Evolutionary conservation across 345 rosid species (phyloP).

Genomic region (Clausena lansium): DNA sequence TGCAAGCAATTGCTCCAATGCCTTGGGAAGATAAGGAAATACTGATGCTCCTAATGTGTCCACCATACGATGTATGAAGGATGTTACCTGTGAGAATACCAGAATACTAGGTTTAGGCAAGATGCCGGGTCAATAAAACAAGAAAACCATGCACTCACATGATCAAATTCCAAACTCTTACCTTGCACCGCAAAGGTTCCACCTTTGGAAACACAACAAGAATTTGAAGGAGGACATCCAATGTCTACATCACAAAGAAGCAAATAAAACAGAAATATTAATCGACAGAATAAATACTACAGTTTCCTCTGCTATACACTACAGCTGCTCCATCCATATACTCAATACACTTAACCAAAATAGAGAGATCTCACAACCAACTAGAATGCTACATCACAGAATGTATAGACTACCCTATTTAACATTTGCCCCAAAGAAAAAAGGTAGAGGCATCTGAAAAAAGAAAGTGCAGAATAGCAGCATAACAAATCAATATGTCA

Average conservation of each 20-base stretch:
- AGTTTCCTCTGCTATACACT: not conserved
- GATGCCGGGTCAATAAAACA: not conserved
- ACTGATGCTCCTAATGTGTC: conserved; percentile 89
- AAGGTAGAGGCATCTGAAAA: not conserved
- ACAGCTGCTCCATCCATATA: not conserved
- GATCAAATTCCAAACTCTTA: conserved; percentile 31
- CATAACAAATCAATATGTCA: not conserved
- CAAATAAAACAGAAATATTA: conserved; percentile 12
- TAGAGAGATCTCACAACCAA: not conserved
- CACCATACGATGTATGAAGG: conserved; percentile 97
- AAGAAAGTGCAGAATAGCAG: not conserved
- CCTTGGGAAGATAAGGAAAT: conserved; percentile 93
- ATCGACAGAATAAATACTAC: not conserved
- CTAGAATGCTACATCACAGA: not conserved
- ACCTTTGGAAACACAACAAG: conserved; percentile 79
- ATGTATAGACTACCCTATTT: not conserved
- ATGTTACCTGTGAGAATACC: conserved; percentile 57
- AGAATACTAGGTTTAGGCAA: conserved; percentile 23
- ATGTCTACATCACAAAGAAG: conserved; percentile 54
- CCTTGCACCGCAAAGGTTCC: conserved; percentile 78
- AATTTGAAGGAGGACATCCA: conserved; percentile 82
- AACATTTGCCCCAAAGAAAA: not conserved
- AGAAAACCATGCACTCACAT: not conserved
- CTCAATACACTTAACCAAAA: not conserved
- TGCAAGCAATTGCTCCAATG: conserved; percentile 81